Percentiles rank a stretch among this genome's conserved stretches.
Conservation (phyloP, 148 eudicot genomes). For the Pharnaceum exiguum region DNA sequence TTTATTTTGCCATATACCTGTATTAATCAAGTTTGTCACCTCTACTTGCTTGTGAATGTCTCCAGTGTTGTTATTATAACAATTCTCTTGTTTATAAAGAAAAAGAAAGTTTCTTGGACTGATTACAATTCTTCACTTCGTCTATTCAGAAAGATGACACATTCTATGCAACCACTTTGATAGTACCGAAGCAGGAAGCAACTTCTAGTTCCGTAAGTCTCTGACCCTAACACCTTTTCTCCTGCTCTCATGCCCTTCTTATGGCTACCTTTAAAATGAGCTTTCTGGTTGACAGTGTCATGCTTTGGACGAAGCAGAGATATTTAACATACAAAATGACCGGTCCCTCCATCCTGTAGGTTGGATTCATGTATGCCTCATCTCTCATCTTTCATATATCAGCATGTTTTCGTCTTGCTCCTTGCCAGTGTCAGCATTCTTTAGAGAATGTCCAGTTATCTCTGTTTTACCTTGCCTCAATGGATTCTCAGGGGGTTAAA, state of each 20-base stretch:
- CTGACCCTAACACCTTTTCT: constrained; percentile 1
- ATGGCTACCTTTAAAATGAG: constrained; percentile 1
- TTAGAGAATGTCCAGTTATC: background rate
- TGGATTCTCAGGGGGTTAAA: no score
- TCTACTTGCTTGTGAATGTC: background rate
- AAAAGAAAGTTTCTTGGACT: background rate
- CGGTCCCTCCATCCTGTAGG: constrained; percentile 65
- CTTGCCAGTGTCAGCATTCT: background rate
- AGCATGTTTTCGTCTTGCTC: background rate
- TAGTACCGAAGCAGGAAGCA: constrained; percentile 76
- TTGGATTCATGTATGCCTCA: constrained; percentile 75
- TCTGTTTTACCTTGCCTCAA: background rate
- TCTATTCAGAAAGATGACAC: constrained; percentile 45
- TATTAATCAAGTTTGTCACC: no score
- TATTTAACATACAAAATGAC: constrained; percentile 60
- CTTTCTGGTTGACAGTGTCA: constrained; percentile 49
- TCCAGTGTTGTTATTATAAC: background rate
- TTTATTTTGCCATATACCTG: no score
- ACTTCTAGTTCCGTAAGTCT: constrained; percentile 64
- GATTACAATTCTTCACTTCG: constrained; percentile 8
- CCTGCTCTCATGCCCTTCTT: background rate
- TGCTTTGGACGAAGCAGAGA: constrained; percentile 71
- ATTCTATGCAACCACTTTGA: constrained; percentile 62
- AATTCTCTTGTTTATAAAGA: background rate
- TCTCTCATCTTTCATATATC: constrained; percentile 10